These are phyloP conservation scores for Hanseniaspora guilliermondii DNA, from an alignment of 805 yeast genomes.

Conservation along the genomic window DNA sequence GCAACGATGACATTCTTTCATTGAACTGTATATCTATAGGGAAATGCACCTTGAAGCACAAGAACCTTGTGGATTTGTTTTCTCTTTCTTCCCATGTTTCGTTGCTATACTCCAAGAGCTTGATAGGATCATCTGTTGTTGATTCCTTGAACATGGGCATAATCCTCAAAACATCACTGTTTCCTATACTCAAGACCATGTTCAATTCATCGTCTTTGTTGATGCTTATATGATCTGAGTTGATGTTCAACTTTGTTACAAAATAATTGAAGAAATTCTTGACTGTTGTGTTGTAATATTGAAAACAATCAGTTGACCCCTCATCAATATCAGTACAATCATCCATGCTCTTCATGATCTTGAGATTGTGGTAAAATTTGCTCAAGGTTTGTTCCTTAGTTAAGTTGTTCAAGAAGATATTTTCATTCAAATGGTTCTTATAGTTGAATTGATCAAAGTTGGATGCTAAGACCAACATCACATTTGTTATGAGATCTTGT, in stretches of 20 bases:
- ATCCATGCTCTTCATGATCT: slow-evolving; percentile 25
- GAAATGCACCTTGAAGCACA: not conserved
- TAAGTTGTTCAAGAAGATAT: slow-evolving; percentile 22
- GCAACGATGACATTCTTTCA: slow-evolving; percentile 7
- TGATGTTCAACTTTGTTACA: not conserved
- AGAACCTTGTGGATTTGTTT: not conserved
- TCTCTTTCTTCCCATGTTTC: not conserved
- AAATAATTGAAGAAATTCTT: not conserved
- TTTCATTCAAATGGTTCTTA: slow-evolving; percentile 18
- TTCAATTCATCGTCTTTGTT: slow-evolving; percentile 8
- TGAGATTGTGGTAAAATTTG: slow-evolving; percentile 26
- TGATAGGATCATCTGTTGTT: not conserved
- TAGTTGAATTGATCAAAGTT: slow-evolving; percentile 29
- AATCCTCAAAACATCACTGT: not conserved
- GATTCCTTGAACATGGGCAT: not conserved
- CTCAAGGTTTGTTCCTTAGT: slow-evolving; percentile 22
- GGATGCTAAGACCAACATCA: slow-evolving; percentile 28
- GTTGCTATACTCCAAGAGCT: not conserved
- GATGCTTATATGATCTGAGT: not conserved
- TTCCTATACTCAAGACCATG: not conserved
- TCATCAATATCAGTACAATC: slow-evolving; percentile 5
- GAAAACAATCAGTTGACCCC: not conserved
- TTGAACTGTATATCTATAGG: not conserved
- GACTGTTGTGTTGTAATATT: not conserved
- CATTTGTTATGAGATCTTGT: slow-evolving; percentile 24